Evolutionary conservation across 2,329 filamentous ascomycete genomes (phyloP), one percentile per base, ranked within the genome.

Genomic region (Curvularia sp.): DNA sequence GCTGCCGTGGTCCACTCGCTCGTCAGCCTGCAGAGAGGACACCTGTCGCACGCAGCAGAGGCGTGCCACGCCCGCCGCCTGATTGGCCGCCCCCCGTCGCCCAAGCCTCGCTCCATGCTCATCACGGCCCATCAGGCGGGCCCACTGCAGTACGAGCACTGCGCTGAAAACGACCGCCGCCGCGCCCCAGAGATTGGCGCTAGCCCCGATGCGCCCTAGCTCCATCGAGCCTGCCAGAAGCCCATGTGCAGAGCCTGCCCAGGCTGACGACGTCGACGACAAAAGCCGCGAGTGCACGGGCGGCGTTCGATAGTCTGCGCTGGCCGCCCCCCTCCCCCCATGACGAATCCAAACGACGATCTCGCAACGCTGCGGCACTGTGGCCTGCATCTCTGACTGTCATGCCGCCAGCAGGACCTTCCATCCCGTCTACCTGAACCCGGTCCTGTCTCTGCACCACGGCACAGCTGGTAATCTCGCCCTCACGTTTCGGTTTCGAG

Each of bases 251-350:
- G 55, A 68, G 60, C 59, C 59, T 59, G 59, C 57, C 54, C 65
- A 66, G 62, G 71, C 72, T 75, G 66, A 74, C 73, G 70, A 74
- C 71, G 65, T 69, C 69, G 70, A 64, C 69, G 69, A 64, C 64
- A 67, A 65, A 58, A 58, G 53, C 52, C 63, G 61, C 57, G 57
- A 59, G 65, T 54, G 72, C 70, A 71, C 72, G 72, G 72, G 49
- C 69, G 68, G 69, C 65, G 72, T 74, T 74, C 71, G 70, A 74
- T 73, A 69, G 71, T 66, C 63, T 67, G 70, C 65, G 69, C 67
- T 69, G 64, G 68, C 61, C 42, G 25, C 42, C 42, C 39, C 34
- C 34, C 34, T 18, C 60, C 58, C 68, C 54, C 65, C 63, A 73
- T 74, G 73, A 75, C 72, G 71, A 71, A 71, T 59, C 60, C 64